Evolutionary conservation across 345 rosid species (phyloP), one percentile per base, ranked within the genome.

Genomic region (Raphanus raphanistrum): DNA sequence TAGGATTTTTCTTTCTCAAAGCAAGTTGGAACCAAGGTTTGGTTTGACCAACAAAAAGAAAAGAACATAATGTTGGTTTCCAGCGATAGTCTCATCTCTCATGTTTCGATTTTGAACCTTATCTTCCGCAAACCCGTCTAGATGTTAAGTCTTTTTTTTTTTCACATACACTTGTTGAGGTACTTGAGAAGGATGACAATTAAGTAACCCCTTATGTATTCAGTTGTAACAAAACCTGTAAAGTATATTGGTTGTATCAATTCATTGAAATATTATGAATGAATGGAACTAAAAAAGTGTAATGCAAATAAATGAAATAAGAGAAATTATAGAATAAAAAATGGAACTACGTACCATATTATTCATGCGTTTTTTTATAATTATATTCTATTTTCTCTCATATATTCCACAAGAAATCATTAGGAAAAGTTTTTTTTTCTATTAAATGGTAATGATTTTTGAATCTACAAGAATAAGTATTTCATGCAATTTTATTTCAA

Each of bases 71-170:
- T 1, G 63, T 58, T 58, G 63, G 63, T 58, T 58, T 58, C 43
- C n/a, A 76, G 15, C 55, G 63, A 25, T 6, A 8, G 26, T 68
- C 5, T 59, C 73, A 59, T 59, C 15, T 68, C 5, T 59, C 73
- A 59, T 59, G 65, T 17, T 57, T 38, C 27, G 48, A 57, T 55
- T 66, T 48, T 29, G 26, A 38, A 7, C 11, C 11, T 27, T 26
- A 66, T 38, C 25, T 55, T 55, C 17, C 26, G 38, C 55, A 64
- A 64, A 64, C 58, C n/a, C 28, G 2, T 26, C 16, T 63, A 73
- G 10, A 31, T 68, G 43, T 54, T 29, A 15, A 12, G 36, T 28
- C 9, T n/a, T 12, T 5, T 26, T 25, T 25, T 31, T 4, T 33
- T 70, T 25, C 55, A n/a, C 55, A n/a, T 8, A 12, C 8, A 59